Base-by-base conservation (phyloP, 2,329 filamentous ascomycete genomes). In the Epichloe coenophiala region DNA sequence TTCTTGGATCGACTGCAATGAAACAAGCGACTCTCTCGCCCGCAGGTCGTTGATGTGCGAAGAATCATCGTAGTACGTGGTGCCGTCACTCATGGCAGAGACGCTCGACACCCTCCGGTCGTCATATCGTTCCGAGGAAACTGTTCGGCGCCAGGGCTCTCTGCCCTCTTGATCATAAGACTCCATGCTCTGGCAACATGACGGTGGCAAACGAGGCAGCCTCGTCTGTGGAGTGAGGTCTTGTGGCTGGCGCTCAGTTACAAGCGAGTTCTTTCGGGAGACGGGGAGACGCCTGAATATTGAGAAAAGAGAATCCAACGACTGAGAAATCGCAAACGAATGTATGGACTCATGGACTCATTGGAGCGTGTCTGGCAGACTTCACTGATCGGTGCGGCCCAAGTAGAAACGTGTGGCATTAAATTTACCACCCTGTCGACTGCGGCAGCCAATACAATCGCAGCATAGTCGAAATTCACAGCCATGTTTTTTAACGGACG, bases 81-180 rank as follows among this genome's bases (percentile, higher is more conserved):
- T 51, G 27, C 60, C 56, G 47, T 63, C 64, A 52, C 55, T 61
- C 50, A 63, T 57, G n/a, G 65, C 57, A 35, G 66, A 65, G 53
- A 67, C 51, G 55, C 58, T 65, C 37, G 67, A 69, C 23, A 8
- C 21, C 21, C 41, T 31, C 7, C 35, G 17, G 23, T 21, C 19
- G 35, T 15, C 36, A 23, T 39, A n/a, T 5, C 27, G 33, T 21
- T 31, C 48, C 6, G 41, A 12, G 35, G 41, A 21, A 33, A 37
- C 41, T 45, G 9, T 27, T 44, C 12, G 48, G 19, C 57, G 57
- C 53, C 55, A 60, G 53, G 60, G 59, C 54, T 67, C 58, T 51
- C 58, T 57, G 58, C 59, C 59, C 51, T 57, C 53, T 49, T 62
- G 43, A 61, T 63, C 56, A 60, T 56, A 53, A 58, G 64, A 55